These are phyloP conservation scores for Malus sieversii DNA, from an alignment of 306 rosid species.

Conservation along the genomic window DNA sequence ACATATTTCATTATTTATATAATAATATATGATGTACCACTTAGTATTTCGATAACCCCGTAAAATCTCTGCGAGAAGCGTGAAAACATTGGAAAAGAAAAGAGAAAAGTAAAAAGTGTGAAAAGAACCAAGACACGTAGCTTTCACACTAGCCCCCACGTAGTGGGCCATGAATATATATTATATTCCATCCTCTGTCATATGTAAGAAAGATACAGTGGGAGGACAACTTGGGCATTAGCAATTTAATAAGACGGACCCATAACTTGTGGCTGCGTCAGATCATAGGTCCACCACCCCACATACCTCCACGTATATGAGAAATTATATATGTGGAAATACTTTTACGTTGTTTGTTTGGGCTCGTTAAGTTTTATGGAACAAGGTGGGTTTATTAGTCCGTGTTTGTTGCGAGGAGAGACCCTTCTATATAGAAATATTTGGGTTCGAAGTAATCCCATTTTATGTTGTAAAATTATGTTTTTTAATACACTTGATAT, in stretches of 20 bases:
- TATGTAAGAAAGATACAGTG: neutral
- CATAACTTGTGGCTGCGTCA: neutral
- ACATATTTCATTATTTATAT: no score
- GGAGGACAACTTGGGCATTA: neutral
- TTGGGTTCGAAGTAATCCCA: no score
- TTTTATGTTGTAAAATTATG: no score
- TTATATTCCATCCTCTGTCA: neutral
- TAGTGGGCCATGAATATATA: neutral
- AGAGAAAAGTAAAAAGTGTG: neutral
- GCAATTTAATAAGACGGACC: neutral
- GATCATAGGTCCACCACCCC: neutral
- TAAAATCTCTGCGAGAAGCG: accelerated
- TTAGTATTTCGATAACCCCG: accelerated
- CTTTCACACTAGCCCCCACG: constrained; percentile 5
- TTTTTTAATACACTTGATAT: no score
- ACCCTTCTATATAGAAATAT: no score
- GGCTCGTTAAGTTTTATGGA: no score
- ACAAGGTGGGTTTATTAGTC: no score
- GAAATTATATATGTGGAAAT: neutral
- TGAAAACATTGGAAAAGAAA: no score
- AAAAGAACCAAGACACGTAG: neutral
- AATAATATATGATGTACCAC: accelerated
- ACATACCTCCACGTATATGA: neutral
- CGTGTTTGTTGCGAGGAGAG: no score
- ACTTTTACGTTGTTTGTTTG: no score